These are phyloP conservation scores for Stachybotrys elegans DNA, from an alignment of 2,329 filamentous ascomycete species.

Conservation along the genomic window DNA sequence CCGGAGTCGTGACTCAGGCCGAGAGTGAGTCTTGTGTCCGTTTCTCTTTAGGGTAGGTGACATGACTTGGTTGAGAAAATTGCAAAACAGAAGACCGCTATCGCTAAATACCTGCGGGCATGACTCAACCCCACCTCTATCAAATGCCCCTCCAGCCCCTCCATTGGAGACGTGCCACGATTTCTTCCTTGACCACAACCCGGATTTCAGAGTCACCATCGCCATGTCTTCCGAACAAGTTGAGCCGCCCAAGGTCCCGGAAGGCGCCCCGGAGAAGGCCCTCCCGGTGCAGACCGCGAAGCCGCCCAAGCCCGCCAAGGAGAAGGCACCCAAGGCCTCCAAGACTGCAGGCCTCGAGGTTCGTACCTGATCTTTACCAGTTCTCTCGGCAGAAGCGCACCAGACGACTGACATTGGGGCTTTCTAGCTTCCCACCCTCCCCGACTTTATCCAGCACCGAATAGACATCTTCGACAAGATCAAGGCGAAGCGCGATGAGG, in stretches of 20 bases:
- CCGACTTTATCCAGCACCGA: slow-evolving; percentile 77
- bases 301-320: slow-evolving; percentile 30
- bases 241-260: slow-evolving; percentile 26
- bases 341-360: slow-evolving; percentile 56
- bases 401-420: not conserved
- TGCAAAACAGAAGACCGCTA: no score
- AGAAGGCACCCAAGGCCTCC: slow-evolving; percentile 43
- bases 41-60: no score
- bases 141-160: slow-evolving; percentile 26
- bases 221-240: slow-evolving; percentile 33
- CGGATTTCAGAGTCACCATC: slow-evolving; percentile 11
- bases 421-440: slow-evolving; percentile 39
- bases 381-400: no score
- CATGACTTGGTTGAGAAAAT: no score
- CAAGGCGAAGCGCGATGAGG: slow-evolving; percentile 77
- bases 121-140: slow-evolving; percentile 32
- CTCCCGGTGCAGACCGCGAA: slow-evolving; percentile 31
- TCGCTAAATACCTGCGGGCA: slow-evolving; percentile 5
- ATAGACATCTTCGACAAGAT: slow-evolving; percentile 84
- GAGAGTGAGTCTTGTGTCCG: no score
- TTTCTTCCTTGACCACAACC: slow-evolving; percentile 18
- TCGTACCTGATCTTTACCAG: slow-evolving; percentile 2
- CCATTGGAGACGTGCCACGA: slow-evolving; percentile 18
- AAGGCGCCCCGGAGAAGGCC: slow-evolving; percentile 25
- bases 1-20: no score